Conservation (phyloP, 176 grass and related monocot genomes). For the sorghum (Sorghum bicolor) region Sorghum_bicolor_NCBIv3 NC_012870.2:16489501-16490000, state of each 20-base stretch:
- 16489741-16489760: constrained; percentile 31
- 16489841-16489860: constrained; percentile 9
- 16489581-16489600: not conserved
- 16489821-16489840: constrained; percentile 11
- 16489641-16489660: constrained; percentile 28
- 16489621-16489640: constrained; percentile 26
- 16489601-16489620: not conserved
- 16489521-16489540: too few species aligned
- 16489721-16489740: constrained; percentile 25
- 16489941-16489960: constrained; percentile 26
- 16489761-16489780: constrained; percentile 20
- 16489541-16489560: too few species aligned
- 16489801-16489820: constrained; percentile 32
- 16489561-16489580: too few species aligned
- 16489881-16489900: not conserved
- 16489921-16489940: constrained; percentile 28
- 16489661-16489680: constrained; percentile 15
- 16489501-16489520: too few species aligned
- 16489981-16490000: constrained; percentile 24
- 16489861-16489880: constrained; percentile 40
- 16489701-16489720: not conserved
- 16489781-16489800: constrained; percentile 29
- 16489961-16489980: not conserved
- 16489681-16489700: constrained; percentile 2
- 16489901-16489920: constrained; percentile 25